phyloP scores from a whole-genome alignment of 257 asterid genomes.

The Lycium ferocissimum region DNA sequence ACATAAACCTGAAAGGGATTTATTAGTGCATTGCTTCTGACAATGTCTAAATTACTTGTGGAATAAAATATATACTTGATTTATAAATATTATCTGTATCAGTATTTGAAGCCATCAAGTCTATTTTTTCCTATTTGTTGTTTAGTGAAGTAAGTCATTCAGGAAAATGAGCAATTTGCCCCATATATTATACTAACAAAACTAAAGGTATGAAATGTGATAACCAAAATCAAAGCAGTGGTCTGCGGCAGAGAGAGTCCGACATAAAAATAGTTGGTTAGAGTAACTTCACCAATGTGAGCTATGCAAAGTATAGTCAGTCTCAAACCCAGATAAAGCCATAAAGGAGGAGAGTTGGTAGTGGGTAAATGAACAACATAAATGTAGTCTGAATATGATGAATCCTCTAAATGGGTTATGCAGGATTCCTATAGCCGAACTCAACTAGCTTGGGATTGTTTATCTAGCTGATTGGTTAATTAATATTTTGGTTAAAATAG shows the following conservation, averaged over 20 bases:
- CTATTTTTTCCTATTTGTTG: background rate
- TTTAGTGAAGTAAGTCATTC: background rate
- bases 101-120: too few species aligned
- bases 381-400: background rate
- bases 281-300: background rate
- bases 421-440: background rate
- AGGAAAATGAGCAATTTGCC: background rate
- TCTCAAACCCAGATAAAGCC: background rate
- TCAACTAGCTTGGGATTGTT: background rate
- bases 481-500: background rate
- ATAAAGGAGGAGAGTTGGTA: background rate
- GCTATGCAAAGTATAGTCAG: background rate
- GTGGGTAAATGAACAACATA: background rate
- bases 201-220: conserved; percentile 20
- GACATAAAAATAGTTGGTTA: background rate
- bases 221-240: conserved; percentile 1
- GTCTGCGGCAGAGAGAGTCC: background rate
- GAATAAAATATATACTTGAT: background rate
- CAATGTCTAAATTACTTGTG: conserved; percentile 15
- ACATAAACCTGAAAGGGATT: conserved; percentile 72
- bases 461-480: background rate
- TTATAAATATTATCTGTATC: too few species aligned
- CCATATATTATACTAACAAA: background rate
- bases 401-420: background rate
- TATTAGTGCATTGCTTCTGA: conserved; percentile 28